phyloP scores from a whole-genome alignment of 2,329 filamentous ascomycete genomes.

The Cladophialophora exuberans region DNA sequence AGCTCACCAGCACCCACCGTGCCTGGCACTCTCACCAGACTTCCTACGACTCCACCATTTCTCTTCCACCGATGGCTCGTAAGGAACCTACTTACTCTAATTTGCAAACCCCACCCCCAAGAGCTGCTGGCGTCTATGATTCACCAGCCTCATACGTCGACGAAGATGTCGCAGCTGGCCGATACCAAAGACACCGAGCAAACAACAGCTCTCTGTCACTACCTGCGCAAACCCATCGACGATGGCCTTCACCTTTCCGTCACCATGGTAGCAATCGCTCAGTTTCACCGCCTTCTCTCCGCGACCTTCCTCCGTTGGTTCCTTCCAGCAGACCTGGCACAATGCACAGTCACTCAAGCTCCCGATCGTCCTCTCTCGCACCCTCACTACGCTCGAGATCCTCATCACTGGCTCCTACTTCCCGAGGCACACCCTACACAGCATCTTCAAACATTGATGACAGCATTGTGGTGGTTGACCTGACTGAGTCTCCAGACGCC shows the following conservation, averaged over 20 bases:
- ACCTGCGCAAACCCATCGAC: slow-evolving; percentile 38
- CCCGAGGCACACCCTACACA: slow-evolving; percentile 48
- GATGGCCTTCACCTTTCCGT: slow-evolving; percentile 42
- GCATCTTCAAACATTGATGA: slow-evolving; percentile 41
- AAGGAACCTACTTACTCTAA: slow-evolving; percentile 23
- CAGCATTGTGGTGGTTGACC: slow-evolving; percentile 32
- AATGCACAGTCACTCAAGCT: slow-evolving; percentile 44
- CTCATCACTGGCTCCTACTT: slow-evolving; percentile 44
- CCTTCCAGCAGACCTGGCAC: slow-evolving; percentile 46
- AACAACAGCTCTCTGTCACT: slow-evolving; percentile 30
- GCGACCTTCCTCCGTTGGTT: slow-evolving; percentile 48
- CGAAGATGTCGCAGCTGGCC: slow-evolving; percentile 36
- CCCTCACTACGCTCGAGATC: slow-evolving; percentile 47
- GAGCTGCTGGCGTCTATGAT: slow-evolving; percentile 36
- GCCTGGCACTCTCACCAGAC: slow-evolving; percentile 40
- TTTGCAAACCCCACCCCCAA: slow-evolving; percentile 24
- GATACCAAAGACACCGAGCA: slow-evolving; percentile 35
- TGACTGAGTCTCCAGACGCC: slow-evolving; percentile 33
- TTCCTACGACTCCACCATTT: slow-evolving; percentile 28
- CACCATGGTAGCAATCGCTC: slow-evolving; percentile 38
- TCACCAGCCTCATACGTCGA: slow-evolving; percentile 38
- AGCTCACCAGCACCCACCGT: slow-evolving; percentile 42
- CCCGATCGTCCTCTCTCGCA: slow-evolving; percentile 48
- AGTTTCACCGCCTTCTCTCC: slow-evolving; percentile 48
- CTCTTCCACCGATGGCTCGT: slow-evolving; percentile 20